Evolutionary conservation across 805 yeast genomes (phyloP).

Genomic region (Pichia nakasei): DNA sequence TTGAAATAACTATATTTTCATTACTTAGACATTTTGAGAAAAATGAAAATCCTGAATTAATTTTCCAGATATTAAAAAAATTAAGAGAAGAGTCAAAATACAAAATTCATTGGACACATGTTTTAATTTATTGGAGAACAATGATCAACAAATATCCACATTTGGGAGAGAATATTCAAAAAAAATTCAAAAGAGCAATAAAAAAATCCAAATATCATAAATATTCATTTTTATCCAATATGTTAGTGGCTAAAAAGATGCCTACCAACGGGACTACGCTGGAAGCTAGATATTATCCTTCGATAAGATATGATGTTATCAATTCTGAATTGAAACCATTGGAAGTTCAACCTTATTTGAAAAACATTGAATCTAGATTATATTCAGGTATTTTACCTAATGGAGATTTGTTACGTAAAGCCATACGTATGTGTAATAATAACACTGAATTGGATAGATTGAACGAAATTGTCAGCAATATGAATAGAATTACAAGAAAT

Average conservation of each 20-base stretch:
- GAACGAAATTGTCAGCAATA: constrained; percentile 7
- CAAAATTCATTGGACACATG: constrained; percentile 13
- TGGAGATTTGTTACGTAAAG: constrained; percentile 10
- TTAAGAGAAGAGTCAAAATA: constrained; percentile 19
- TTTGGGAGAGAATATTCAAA: constrained; percentile 13
- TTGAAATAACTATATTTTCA: constrained; percentile 8
- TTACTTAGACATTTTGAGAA: constrained; percentile 14
- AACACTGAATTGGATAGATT: constrained; percentile 12
- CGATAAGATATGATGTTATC: constrained; percentile 5
- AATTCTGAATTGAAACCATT: constrained; percentile 5
- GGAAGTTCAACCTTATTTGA: constrained; percentile 12
- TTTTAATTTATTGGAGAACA: constrained; percentile 16
- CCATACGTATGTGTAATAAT: constrained; percentile 12
- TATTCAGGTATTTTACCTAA: constrained; percentile 21
- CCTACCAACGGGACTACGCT: not conserved
- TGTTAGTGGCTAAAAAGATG: constrained; percentile 3
- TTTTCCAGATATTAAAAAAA: constrained; percentile 17
- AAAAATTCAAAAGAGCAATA: constrained; percentile 9
- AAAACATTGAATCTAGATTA: constrained; percentile 18
- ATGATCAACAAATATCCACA: constrained; percentile 16
- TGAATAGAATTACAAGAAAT: not conserved
- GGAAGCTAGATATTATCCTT: constrained; percentile 8
- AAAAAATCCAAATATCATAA: constrained; percentile 6
- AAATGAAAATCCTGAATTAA: constrained; percentile 15
- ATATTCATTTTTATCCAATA: constrained; percentile 7